phyloP scores from a whole-genome alignment of 78 protist genomes.

The Paulinella micropora region DNA sequence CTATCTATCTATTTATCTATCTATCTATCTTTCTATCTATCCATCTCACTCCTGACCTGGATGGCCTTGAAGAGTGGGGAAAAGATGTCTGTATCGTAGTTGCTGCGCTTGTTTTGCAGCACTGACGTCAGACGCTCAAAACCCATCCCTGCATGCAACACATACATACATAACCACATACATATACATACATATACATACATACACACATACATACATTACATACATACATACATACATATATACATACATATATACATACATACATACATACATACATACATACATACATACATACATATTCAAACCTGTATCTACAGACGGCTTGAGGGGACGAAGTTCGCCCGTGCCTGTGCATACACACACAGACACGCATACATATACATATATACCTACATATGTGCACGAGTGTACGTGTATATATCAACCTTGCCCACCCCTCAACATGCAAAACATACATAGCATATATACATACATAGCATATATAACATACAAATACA shows the following conservation, averaged over 20 bases:
- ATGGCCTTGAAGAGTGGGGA: constrained; percentile 65
- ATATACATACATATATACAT: background rate
- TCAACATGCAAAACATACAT: background rate
- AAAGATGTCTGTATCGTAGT: constrained; percentile 94
- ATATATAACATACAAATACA: background rate
- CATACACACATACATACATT: background rate
- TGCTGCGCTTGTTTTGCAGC: constrained; percentile 71
- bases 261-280: background rate
- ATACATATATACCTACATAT: background rate
- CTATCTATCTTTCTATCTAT: too few relatives aligned
- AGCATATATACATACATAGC: background rate
- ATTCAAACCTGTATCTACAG: background rate
- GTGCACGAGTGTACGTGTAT: background rate
- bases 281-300: constrained; percentile 1
- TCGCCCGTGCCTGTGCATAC: background rate
- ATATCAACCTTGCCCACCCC: background rate
- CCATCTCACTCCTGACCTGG: constrained; percentile 23
- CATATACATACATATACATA: background rate
- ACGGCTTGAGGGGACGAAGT: too few relatives aligned
- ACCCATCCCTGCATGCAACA: constrained; percentile 75
- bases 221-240: constrained; percentile 2
- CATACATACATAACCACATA: background rate
- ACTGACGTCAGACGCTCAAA: constrained; percentile 74
- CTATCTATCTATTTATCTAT: too few relatives aligned
- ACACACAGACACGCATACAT: background rate